A percentile compares a stretch with the other conserved stretches of the same genome.
phyloP scores from a whole-genome alignment of 768 basidiomycete genomes.

The Hortiboletus flavorubellus region DNA sequence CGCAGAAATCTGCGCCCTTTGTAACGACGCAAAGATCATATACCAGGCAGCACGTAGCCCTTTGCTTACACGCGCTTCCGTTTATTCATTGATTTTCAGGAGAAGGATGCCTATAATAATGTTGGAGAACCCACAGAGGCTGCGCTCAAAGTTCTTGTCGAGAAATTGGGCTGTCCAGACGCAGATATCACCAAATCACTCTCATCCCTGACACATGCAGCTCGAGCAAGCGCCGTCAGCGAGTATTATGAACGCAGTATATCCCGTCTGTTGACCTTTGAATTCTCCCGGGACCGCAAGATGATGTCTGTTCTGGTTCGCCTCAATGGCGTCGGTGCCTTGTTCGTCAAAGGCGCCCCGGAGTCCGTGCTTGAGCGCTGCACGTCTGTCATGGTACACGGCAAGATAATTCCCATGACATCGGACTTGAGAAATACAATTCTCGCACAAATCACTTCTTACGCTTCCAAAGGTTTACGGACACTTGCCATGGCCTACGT shows the following conservation, averaged over 20 bases:
- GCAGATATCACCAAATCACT: conserved; percentile 55
- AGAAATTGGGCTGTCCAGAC: conserved; percentile 85
- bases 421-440: conserved; percentile 55
- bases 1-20: conserved; percentile 89
- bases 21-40: conserved; percentile 90
- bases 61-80: background rate
- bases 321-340: conserved; percentile 62
- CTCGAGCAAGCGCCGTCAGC: conserved; percentile 81
- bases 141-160: conserved; percentile 89
- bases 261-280: conserved; percentile 86
- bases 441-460: conserved; percentile 62
- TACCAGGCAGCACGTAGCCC: conserved; percentile 62
- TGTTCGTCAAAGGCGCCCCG: conserved; percentile 95
- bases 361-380: conserved; percentile 93
- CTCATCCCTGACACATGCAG: conserved; percentile 47
- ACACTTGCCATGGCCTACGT: conserved; percentile 90
- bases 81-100: conserved; percentile 42
- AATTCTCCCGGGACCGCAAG: conserved; percentile 97
- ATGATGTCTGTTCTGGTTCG: conserved; percentile 97
- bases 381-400: conserved; percentile 65
- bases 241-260: conserved; percentile 74
- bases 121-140: conserved; percentile 98
- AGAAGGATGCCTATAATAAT: conserved; percentile 73
- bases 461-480: conserved; percentile 80
- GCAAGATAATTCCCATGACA: conserved; percentile 63